Evolutionary conservation across 768 basidiomycete species (phyloP), one percentile per base, ranked within the genome.

Genomic region (Obba rivulosa): DNA sequence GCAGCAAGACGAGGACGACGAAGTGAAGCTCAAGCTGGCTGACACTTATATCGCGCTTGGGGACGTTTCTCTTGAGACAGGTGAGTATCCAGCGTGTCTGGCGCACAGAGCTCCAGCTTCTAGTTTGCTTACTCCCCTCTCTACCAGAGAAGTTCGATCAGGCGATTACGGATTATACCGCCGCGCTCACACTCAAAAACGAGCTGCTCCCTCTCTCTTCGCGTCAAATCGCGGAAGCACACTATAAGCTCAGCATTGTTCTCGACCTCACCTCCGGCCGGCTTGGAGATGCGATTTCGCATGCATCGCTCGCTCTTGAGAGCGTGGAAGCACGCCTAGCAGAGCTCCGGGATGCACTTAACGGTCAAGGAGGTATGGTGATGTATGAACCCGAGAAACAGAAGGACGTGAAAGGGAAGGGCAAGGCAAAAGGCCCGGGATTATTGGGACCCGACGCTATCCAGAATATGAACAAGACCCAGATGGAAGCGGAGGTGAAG

Each of bases 21-120:
- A 78, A 46, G 66, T 79, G 31, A 83, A 78, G 61, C 76, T 95
- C 45, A 90, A 88, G 69, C 74, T 95, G 43, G 95, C 95, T 3
- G 93, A 97, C 53, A 89, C 87, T 2, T 94, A 87, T 64, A 83
- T 94, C 49, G 73, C 87, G 8, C 76, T 99, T 7, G 96, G 95
- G 1, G 96, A 98, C 62, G 89, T 99, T n/a, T 94, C 92, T 18
- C 71, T 95, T 49, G 96, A 99, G 69, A 95, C 92, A 28, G 95
- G 95, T 93, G 48, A 50, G 81, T 13, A 31, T 60, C 3, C 18
- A 14, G 34, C 25, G 2, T n/a, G 24, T 42, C 3, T 37, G 36
- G 13, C 21, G 41, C 28, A 14, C n/a, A 13, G n/a, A 42, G n/a
- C 43, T 3, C n/a, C 34, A 17, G 24, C 16, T 8, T 13, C 14